phyloP scores from a whole-genome alignment of 805 yeast genomes.

The Phaffomyces opuntiae region DNA sequence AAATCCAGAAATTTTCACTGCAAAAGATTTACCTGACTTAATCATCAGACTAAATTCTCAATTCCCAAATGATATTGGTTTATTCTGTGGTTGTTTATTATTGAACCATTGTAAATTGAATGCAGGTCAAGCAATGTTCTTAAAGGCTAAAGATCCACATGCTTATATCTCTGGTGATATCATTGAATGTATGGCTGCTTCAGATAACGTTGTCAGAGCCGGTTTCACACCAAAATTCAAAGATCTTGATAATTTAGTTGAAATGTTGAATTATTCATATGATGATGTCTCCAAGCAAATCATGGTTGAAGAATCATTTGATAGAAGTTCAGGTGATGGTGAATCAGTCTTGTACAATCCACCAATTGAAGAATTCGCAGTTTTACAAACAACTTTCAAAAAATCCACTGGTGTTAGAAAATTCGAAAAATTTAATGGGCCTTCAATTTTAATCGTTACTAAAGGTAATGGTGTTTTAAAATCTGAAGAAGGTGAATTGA shows the following conservation, averaged over 20 bases:
- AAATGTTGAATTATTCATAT: conserved; percentile 83
- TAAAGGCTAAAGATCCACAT: conserved; percentile 96
- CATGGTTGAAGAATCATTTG: conserved; percentile 52
- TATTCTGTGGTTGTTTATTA: conserved; percentile 91
- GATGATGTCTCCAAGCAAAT: conserved; percentile 91
- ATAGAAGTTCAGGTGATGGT: conserved; percentile 60
- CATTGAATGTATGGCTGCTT: conserved; percentile 99
- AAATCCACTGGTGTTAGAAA: conserved; percentile 43
- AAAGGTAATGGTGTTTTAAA: conserved; percentile 67
- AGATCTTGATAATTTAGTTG: conserved; percentile 85
- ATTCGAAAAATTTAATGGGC: conserved; percentile 67
- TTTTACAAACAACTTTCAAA: conserved; percentile 70
- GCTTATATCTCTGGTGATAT: conserved; percentile 97
- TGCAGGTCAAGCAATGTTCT: conserved; percentile 93
- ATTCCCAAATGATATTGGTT: conserved; percentile 90
- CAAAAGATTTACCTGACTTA: conserved; percentile 56
- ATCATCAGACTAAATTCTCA: conserved; percentile 74
- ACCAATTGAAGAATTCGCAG: conserved; percentile 94
- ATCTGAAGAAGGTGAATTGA: conserved; percentile 33
- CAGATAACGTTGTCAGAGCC: conserved; percentile 96
- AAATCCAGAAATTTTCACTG: conserved; percentile 50
- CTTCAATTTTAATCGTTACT: conserved; percentile 80
- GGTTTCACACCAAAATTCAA: conserved; percentile 99
- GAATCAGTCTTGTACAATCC: conserved; percentile 75
- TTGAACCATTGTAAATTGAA: conserved; percentile 79